Conservation (phyloP, 2,329 filamentous ascomycete genomes). For the Mariannaea elegans region DNA sequence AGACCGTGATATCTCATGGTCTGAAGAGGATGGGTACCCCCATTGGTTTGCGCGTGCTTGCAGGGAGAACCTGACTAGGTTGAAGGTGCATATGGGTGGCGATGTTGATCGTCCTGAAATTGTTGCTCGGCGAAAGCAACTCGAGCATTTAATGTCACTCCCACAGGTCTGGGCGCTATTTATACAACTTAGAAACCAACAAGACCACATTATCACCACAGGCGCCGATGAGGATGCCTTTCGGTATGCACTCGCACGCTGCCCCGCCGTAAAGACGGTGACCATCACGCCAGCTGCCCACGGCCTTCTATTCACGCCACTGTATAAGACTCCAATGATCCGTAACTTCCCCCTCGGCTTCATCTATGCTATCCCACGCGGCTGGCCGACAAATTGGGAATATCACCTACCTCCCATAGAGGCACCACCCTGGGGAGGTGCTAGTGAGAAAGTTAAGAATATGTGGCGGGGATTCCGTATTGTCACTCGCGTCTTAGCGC, state of each 20-base stretch:
- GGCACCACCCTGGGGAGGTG: background rate
- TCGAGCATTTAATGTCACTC: no score
- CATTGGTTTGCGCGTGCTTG: background rate
- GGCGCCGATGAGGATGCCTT: background rate
- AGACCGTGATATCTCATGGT: no score
- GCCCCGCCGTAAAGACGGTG: background rate
- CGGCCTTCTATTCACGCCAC: background rate
- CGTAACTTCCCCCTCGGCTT: background rate
- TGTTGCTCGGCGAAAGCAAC: no score
- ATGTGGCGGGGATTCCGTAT: slow-evolving; percentile 20
- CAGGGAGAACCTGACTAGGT: no score
- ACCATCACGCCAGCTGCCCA: background rate
- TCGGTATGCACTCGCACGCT: background rate
- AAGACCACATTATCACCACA: background rate
- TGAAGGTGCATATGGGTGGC: no score
- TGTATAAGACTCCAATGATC: background rate
- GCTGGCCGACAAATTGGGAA: background rate
- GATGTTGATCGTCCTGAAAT: no score
- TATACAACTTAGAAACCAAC: background rate
- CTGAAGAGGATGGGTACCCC: background rate
- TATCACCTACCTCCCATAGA: background rate
- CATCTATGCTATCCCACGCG: background rate
- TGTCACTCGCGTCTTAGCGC: background rate
- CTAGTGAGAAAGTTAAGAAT: background rate
- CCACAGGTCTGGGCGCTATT: no score